These are phyloP conservation scores for Dactylellina parvicollis DNA, from an alignment of 2,329 filamentous ascomycete genomes.

Conservation along the genomic window DNA sequence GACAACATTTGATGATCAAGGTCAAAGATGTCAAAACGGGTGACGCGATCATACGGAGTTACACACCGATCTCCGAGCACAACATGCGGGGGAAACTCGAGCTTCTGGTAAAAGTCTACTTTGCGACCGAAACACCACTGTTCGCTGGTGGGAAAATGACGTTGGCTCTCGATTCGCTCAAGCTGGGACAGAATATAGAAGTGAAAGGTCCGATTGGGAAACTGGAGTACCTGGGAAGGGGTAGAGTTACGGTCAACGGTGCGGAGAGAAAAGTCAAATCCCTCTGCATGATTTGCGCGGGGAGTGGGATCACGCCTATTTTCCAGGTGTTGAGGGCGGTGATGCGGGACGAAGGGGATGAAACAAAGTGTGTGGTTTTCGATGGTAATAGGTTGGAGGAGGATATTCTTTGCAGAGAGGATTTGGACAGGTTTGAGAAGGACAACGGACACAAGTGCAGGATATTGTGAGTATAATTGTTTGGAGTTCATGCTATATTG, in stretches of 20 bases:
- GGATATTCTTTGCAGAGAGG: conserved; percentile 81
- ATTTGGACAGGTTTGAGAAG: conserved; percentile 73
- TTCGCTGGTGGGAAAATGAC: conserved; percentile 79
- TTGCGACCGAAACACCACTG: conserved; percentile 63
- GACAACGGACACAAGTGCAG: conserved; percentile 69
- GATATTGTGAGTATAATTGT: conserved; percentile 61
- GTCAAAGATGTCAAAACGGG: conserved; percentile 75
- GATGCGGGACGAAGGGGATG: conserved; percentile 71
- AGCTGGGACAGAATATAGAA: conserved; percentile 77
- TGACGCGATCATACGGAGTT: conserved; percentile 82
- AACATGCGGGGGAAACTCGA: conserved; percentile 72
- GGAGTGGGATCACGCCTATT: conserved; percentile 91
- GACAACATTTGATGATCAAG: conserved; percentile 87
- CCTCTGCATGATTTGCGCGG: conserved; percentile 88
- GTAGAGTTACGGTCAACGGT: conserved; percentile 71
- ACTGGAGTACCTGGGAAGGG: conserved; percentile 79
- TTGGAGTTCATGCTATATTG: conserved; percentile 59
- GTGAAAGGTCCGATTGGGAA: conserved; percentile 90
- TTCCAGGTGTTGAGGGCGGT: conserved; percentile 83
- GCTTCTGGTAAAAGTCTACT: conserved; percentile 85
- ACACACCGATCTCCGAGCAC: conserved; percentile 81
- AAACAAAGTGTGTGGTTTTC: conserved; percentile 76
- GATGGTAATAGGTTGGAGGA: conserved; percentile 80
- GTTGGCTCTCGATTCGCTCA: conserved; percentile 75
- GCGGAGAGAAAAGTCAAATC: conserved; percentile 69